A percentile compares a stretch with the other conserved stretches of the same genome.
Evolutionary conservation across 1,284 basidiomycete genomes (phyloP).

Genomic region (Kalmanozyma brasiliensis): DNA sequence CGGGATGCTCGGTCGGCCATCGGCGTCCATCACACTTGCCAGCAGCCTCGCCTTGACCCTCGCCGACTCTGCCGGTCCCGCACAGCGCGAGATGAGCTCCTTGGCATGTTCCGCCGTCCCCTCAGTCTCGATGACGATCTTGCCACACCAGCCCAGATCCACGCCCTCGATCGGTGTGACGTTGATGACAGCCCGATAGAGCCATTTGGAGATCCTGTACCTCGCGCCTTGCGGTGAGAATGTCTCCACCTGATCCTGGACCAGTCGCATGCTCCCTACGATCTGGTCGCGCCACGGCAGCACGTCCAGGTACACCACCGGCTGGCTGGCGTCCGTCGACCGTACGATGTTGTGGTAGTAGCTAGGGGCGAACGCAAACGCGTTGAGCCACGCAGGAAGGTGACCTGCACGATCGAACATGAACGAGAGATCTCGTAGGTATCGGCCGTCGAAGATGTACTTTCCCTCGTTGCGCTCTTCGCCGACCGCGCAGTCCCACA

Average conservation of each 20-base stretch:
- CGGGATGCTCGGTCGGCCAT: conserved; percentile 10
- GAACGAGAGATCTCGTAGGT: conserved; percentile 64
- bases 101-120: conserved; percentile 65
- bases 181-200: conserved; percentile 67
- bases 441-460: conserved; percentile 68
- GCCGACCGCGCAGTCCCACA: conserved; percentile 67
- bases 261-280: conserved; percentile 65
- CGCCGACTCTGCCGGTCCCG: conserved; percentile 49
- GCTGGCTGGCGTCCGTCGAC: conserved; percentile 43
- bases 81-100: conserved; percentile 56
- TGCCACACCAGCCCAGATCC: conserved; percentile 55
- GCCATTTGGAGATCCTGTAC: conserved; percentile 68
- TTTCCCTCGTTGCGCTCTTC: conserved; percentile 61
- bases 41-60: conserved; percentile 47
- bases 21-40: conserved; percentile 53
- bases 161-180: conserved; percentile 48
- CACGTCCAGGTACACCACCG: conserved; percentile 65
- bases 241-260: conserved; percentile 68
- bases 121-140: conserved; percentile 61
- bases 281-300: conserved; percentile 65
- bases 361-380: conserved; percentile 66
- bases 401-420: conserved; percentile 68
- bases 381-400: conserved; percentile 68
- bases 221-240: conserved; percentile 64
- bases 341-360: conserved; percentile 69